Percentiles rank a stretch among this genome's conserved stretches.
These are phyloP conservation scores for Penicillium italicum DNA, from an alignment of 2,329 filamentous ascomycete genomes.

Conservation along the genomic window DNA sequence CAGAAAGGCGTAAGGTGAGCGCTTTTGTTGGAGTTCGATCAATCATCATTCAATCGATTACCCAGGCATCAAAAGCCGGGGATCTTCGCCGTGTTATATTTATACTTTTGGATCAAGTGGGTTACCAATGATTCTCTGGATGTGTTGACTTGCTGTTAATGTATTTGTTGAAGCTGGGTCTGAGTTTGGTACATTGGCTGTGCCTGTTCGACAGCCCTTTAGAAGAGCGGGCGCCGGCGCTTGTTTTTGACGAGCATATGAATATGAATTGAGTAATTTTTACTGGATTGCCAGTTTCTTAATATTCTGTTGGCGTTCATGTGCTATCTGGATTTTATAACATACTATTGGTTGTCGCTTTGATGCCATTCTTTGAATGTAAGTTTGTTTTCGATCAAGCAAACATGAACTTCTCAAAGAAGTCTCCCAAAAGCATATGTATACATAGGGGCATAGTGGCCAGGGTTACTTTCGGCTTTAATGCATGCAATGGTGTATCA, in stretches of 20 bases:
- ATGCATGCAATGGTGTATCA: too few relatives aligned
- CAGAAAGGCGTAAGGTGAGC: conserved; percentile 18
- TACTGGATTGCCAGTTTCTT: background rate
- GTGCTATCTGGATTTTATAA: background rate
- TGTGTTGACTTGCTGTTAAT: conserved; percentile 9
- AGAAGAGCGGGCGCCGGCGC: conserved; percentile 12
- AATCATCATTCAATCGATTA: background rate
- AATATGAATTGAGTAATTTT: conserved; percentile 6
- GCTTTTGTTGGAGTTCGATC: background rate
- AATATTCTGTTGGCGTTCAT: background rate
- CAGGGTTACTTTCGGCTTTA: too few relatives aligned
- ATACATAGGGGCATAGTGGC: too few relatives aligned
- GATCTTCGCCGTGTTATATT: conserved; percentile 4
- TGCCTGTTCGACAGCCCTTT: conserved; percentile 3
- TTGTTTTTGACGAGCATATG: conserved; percentile 11
- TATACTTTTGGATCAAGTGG: conserved; percentile 3
- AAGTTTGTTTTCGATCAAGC: background rate
- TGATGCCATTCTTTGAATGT: background rate
- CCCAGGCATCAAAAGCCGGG: background rate
- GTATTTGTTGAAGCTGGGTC: conserved; percentile 9
- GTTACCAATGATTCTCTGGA: conserved; percentile 1
- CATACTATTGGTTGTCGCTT: background rate
- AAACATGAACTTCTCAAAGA: background rate
- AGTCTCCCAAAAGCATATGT: background rate
- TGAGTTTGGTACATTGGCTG: background rate